Evolutionary conservation across 164 flowering plant genomes (phyloP).

Genomic region (Cinnamomum chago): DNA sequence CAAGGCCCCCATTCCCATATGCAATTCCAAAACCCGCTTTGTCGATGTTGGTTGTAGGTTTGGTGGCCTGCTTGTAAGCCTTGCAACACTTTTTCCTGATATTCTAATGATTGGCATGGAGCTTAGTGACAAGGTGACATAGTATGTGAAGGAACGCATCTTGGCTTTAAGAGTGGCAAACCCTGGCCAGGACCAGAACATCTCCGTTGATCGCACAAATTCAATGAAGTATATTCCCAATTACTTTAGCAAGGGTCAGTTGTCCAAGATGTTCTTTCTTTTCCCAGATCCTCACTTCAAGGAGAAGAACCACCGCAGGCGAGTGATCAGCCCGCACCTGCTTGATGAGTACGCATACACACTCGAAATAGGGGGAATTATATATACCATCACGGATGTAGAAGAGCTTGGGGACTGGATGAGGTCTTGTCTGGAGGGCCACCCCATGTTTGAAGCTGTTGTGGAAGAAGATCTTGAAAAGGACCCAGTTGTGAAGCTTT

Average conservation of each 20-base stretch:
- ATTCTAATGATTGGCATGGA: constrained; percentile 98
- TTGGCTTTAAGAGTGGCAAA: constrained; percentile 55
- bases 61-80: constrained; percentile 81
- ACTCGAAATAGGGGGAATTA: constrained; percentile 72
- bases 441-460: constrained; percentile 75
- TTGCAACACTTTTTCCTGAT: constrained; percentile 72
- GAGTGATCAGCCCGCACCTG: constrained; percentile 77
- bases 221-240: constrained; percentile 96
- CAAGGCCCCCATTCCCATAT: neutral
- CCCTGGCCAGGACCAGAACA: constrained; percentile 72
- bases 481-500: constrained; percentile 68
- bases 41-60: constrained; percentile 97
- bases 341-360: constrained; percentile 89
- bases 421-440: constrained; percentile 63
- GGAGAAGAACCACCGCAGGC: constrained; percentile 86
- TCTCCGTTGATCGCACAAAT: constrained; percentile 87
- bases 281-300: constrained; percentile 99
- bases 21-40: constrained; percentile 42
- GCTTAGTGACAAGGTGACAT: constrained; percentile 85
- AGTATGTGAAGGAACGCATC: constrained; percentile 86
- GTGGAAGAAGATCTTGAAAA: constrained; percentile 48
- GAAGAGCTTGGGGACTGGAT: constrained; percentile 95
- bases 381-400: constrained; percentile 89
- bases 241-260: constrained; percentile 75
- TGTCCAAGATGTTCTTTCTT: constrained; percentile 85